These are phyloP conservation scores for Aspergillus texensis DNA, from an alignment of 2,329 filamentous ascomycete genomes.

Conservation along the genomic window DNA sequence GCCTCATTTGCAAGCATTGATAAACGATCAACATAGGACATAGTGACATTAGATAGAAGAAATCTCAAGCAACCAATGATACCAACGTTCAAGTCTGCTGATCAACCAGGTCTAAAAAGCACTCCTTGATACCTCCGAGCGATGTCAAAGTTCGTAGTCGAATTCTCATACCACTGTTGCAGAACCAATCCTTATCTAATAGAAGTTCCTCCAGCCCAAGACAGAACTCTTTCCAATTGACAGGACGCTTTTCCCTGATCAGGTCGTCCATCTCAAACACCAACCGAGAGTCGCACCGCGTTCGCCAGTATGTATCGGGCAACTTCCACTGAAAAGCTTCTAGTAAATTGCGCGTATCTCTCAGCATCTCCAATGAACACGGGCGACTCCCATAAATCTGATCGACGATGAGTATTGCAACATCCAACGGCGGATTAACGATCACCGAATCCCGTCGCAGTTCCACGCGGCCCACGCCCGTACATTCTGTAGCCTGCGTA, in stretches of 20 bases:
- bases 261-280: conserved; percentile 11
- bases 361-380: not conserved
- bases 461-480: too few species aligned
- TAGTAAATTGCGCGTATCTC: conserved; percentile 6
- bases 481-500: not conserved
- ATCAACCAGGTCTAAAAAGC: not conserved
- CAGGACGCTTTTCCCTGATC: not conserved
- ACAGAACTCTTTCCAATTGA: not conserved
- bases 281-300: conserved; percentile 1
- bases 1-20: conserved; percentile 47
- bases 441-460: not conserved
- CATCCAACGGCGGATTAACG: not conserved
- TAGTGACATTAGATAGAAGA: not conserved
- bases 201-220: conserved; percentile 2
- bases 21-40: not conserved
- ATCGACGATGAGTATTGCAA: conserved; percentile 11
- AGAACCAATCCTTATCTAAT: conserved; percentile 1
- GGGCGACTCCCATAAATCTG: not conserved
- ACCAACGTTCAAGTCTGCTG: too few species aligned
- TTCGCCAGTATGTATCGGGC: conserved; percentile 11
- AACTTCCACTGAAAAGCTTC: conserved; percentile 14
- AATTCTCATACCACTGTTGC: not conserved
- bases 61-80: too few species aligned
- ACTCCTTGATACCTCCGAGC: not conserved
- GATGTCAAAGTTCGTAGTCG: not conserved